Percentiles rank a stretch among this genome's conserved stretches.
Conservation (phyloP, 257 asterid species). For the Solanum sejunctum region DNA sequence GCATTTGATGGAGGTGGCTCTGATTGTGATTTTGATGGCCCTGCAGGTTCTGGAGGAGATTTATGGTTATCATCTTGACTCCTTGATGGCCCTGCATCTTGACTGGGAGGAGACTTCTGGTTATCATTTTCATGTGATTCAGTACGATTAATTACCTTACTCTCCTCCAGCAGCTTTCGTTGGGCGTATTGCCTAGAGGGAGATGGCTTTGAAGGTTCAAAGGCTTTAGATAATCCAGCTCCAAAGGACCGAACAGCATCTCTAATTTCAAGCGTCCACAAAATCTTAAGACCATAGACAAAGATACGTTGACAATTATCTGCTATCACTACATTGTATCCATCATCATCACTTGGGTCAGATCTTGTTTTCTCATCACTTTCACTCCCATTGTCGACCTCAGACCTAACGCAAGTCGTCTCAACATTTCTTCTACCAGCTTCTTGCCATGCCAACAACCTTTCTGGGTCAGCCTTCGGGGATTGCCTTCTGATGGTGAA, state of each 20-base stretch:
- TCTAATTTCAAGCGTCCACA: slow-evolving; percentile 96
- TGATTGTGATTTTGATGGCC: slow-evolving; percentile 34
- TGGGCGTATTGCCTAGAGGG: slow-evolving; percentile 95
- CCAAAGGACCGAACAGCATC: slow-evolving; percentile 99
- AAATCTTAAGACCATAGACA: slow-evolving; percentile 90
- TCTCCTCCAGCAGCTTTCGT: slow-evolving; percentile 75
- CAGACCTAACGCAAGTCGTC: slow-evolving; percentile 84
- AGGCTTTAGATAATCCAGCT: slow-evolving; percentile 95
- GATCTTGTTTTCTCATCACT: slow-evolving; percentile 90
- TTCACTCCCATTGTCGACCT: slow-evolving; percentile 88
- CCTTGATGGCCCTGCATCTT: slow-evolving; percentile 38
- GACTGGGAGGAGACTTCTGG: slow-evolving; percentile 34
- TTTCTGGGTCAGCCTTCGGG: slow-evolving; percentile 92
- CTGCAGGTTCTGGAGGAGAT: slow-evolving; percentile 30
- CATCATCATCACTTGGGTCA: slow-evolving; percentile 97
- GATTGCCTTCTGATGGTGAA: slow-evolving; percentile 89
- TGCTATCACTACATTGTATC: slow-evolving; percentile 88
- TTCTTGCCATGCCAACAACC: slow-evolving; percentile 94
- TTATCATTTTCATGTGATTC: slow-evolving; percentile 43
- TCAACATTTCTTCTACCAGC: slow-evolving; percentile 88
- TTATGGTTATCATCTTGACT: slow-evolving; percentile 44
- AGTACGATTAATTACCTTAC: slow-evolving; percentile 28
- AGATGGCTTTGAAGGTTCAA: slow-evolving; percentile 93
- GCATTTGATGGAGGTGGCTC: slow-evolving; percentile 47
- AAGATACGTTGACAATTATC: slow-evolving; percentile 88